Conservation (phyloP, 495 filamentous ascomycete species). For the Pyrenula aspistea region DNA sequence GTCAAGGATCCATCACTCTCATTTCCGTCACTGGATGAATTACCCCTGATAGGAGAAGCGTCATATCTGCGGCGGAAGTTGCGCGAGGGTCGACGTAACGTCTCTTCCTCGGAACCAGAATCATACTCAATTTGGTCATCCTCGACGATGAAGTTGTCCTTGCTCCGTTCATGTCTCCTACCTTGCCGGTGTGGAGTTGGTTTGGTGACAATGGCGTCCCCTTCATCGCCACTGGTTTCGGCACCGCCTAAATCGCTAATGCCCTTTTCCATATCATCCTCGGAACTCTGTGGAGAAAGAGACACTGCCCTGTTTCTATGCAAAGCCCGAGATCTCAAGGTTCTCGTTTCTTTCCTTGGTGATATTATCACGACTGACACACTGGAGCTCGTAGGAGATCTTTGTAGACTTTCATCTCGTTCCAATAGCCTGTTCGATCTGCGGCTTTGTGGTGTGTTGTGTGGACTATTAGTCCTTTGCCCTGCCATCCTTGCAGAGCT, state of each 20-base stretch:
- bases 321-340: not conserved
- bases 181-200: constrained; percentile 58
- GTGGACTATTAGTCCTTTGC: not conserved
- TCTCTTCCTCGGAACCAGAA: not conserved
- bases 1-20: not conserved
- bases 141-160: not conserved
- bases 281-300: not conserved
- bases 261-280: not conserved
- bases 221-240: not conserved
- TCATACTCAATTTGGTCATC: not conserved
- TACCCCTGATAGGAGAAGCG: too few species aligned
- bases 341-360: not conserved
- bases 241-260: not conserved
- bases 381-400: not conserved
- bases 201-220: constrained; percentile 22
- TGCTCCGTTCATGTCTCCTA: constrained; percentile 8
- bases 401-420: not conserved
- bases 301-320: not conserved
- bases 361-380: not conserved
- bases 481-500: not conserved
- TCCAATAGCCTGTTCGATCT: not conserved
- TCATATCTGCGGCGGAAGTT: too few species aligned
- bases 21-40: too few species aligned
- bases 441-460: not conserved
- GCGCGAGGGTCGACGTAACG: not conserved